These are phyloP conservation scores for Candolleomyces aberdarensis DNA, from an alignment of 768 basidiomycete species.

Conservation along the genomic window DNA sequence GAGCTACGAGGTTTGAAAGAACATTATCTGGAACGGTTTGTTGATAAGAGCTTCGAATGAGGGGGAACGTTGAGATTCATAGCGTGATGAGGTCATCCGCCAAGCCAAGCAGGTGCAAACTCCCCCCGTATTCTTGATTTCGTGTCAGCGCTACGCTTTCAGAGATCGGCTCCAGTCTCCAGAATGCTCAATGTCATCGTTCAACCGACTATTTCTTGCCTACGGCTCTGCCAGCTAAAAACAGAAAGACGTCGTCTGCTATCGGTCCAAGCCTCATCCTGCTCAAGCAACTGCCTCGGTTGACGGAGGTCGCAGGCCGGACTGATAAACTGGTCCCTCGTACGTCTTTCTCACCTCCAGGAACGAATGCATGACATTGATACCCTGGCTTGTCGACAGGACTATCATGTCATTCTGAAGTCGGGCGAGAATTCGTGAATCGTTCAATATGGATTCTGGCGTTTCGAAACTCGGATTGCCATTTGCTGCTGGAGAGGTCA, in stretches of 20 bases:
- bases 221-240: background rate
- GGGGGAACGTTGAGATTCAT: too few species aligned
- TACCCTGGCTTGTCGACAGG: conserved; percentile 24
- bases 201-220: too few species aligned
- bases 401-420: conserved; percentile 53
- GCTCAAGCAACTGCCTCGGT: conserved; percentile 39
- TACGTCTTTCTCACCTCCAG: conserved; percentile 24
- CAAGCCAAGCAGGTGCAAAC: too few species aligned
- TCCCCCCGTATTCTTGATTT: too few species aligned
- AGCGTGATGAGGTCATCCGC: too few species aligned
- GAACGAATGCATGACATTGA: background rate
- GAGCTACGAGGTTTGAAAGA: too few species aligned
- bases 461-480: conserved; percentile 61
- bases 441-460: conserved; percentile 45
- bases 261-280: conserved; percentile 67
- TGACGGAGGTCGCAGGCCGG: conserved; percentile 46
- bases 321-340: conserved; percentile 50
- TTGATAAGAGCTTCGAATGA: too few species aligned
- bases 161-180: too few species aligned
- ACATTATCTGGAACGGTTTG: too few species aligned
- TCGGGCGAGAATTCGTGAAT: conserved; percentile 36
- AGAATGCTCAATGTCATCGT: too few species aligned
- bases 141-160: too few species aligned
- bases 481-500: conserved; percentile 51
- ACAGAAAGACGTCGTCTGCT: conserved; percentile 47